Base-by-base conservation (phyloP, 306 rosid genomes). In the Aeschynomene evenia region DNA sequence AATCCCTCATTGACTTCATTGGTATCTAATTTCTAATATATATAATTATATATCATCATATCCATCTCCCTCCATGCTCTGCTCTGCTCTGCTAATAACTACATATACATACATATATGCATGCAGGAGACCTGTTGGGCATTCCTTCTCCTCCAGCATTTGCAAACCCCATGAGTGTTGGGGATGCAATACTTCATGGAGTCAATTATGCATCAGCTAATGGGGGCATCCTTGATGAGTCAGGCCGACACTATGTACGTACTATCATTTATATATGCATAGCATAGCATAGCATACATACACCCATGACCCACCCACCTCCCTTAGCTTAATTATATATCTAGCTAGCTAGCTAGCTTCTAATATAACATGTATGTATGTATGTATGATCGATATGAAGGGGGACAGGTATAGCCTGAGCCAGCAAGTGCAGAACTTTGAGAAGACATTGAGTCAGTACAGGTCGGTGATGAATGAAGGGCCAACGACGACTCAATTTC, bases 171-270 rank as follows among this genome's bases (percentile, higher is more conserved):
- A 40, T 68, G 7, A 66, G 86, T 1, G 13, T 2, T 2, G 94
- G 97, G 42, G 6, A 36, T 11, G 80, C n/a, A 60, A 75, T 86
- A 18, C 78, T 73, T 16, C 40, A 71, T 18, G 98, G 98, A 20
- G 96, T 93, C 53, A 90, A 90, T 57, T 93, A 72, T 72, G 98
- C 94, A 49, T 93, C 98, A 2, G 96, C 89, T 18, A 84, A 91
- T 21, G 79, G 67, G 16, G 96, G 98, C 64, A 90, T 93, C 51
- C 91, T 93, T 28, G 93, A 86, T 4, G 91, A 88, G 12, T 80
- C 91, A 9, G 98, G 98, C 67, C 77, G 59, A 45, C 83, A 85
- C 80, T 93, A 67, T 12, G 98, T 93, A 85, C 54, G 22, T 19
- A 28, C 5, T 43, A n/a, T n/a, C n/a, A n/a, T n/a, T n/a, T n/a